phyloP scores from a whole-genome alignment of 2,329 filamentous ascomycete species.

The Paracorniculantispora psalliotae region DNA sequence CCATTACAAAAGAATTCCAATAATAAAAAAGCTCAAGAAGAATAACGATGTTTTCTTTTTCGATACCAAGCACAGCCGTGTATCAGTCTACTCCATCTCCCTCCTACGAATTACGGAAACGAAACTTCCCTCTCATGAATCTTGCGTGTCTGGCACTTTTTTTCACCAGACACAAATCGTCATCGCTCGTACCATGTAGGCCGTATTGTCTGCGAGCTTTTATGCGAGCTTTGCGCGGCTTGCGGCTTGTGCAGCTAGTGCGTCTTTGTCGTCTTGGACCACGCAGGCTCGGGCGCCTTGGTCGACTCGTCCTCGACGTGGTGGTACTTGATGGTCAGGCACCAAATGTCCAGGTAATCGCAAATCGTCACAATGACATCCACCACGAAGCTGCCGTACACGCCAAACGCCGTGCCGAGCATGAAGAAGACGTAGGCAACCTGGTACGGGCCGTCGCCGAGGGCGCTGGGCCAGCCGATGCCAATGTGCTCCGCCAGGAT shows the following conservation, averaged over 20 bases:
- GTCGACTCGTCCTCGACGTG: conserved; percentile 38
- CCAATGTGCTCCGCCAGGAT: conserved; percentile 53
- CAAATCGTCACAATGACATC: conserved; percentile 98
- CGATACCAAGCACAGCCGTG: background rate
- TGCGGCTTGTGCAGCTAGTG: background rate
- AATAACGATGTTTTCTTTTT: background rate
- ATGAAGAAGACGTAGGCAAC: conserved; percentile 87
- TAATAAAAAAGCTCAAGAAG: background rate
- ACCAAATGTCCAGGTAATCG: conserved; percentile 98
- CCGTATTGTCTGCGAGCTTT: background rate
- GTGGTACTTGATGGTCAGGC: conserved; percentile 90
- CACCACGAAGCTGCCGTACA: conserved; percentile 97
- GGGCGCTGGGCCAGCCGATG: conserved; percentile 69
- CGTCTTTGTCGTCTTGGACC: conserved; percentile 14
- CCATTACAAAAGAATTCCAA: background rate
- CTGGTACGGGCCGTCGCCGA: conserved; percentile 77
- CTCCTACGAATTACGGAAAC: background rate
- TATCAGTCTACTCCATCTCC: background rate
- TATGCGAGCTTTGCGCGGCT: background rate
- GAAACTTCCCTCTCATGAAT: background rate
- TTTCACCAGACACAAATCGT: background rate
- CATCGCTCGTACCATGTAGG: background rate
- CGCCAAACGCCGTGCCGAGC: conserved; percentile 75
- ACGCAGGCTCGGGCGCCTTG: conserved; percentile 12
- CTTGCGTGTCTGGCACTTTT: background rate